Evolutionary conservation across 2,329 filamentous ascomycete genomes (phyloP), one percentile per base, ranked within the genome.

Genomic region (Talaromyces marneffei): DNA sequence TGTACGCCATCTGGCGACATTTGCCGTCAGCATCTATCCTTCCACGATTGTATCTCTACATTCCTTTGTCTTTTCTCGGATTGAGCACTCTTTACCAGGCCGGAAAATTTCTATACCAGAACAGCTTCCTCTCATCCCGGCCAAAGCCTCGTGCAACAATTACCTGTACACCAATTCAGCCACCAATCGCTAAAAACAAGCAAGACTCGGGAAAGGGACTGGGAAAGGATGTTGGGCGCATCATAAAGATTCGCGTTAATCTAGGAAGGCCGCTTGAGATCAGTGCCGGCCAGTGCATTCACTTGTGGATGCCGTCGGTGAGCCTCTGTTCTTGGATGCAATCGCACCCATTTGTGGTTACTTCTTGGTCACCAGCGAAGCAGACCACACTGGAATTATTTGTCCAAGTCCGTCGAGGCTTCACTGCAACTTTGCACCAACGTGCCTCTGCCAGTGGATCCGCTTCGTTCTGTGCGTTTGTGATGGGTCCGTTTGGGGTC

Each of bases 401-500:
- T 10, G 66, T 75, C 2, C 50, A 75, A 60, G 65, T 68, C 57
- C 62, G 60, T n/a, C 33, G 60, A 56, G 67, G 71, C 46, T 66
- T 75, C 6, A 70, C 70, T 7, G 56, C 62, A 46, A 62, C 70
- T 52, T 64, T 77, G 57, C 48, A 63, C 31, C 59, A 42, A 29
- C 65, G 57, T n/a, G 56, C 57, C 10, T 57, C 37, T 23, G 10
- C 25, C 20, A 61, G 44, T 29, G 62, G 52, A 54, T 68, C 60
- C 4, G 20, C 67, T 56, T 69, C 64, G 25, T 68, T 70, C 50
- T 29, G 63, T 27, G 68, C 68, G 4, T 65, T 76, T 16, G 69
- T 77, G 35, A 72, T 66, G 56, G 70, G 71, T 23, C 73, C 69
- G 44, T 64, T 76, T 61, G 66, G 74, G 39, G 64, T 58, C 6